These are phyloP conservation scores for Saccharomycopsis fodiens DNA, from an alignment of 805 yeast species.

Conservation along the genomic window DNA sequence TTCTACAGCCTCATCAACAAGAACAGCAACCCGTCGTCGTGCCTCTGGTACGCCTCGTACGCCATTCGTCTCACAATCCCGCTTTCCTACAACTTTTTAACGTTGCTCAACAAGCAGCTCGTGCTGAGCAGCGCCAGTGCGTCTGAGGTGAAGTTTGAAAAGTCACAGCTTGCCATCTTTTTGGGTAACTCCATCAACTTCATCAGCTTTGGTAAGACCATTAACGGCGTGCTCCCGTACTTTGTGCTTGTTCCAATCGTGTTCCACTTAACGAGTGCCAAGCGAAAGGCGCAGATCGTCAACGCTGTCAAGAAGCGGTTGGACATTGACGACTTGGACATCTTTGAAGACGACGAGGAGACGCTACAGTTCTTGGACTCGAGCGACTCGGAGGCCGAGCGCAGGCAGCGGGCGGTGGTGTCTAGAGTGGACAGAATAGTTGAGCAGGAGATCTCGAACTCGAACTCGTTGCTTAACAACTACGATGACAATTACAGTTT, in stretches of 20 bases:
- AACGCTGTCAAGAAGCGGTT: constrained; percentile 23
- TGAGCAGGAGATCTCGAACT: constrained; percentile 8
- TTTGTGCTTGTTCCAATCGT: constrained; percentile 63
- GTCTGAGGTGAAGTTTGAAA: neutral
- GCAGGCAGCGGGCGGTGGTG: constrained; percentile 5
- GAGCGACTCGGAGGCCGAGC: neutral
- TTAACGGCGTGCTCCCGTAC: constrained; percentile 73
- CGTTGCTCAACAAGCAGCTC: constrained; percentile 36
- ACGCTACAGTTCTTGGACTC: neutral
- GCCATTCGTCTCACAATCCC: constrained; percentile 80
- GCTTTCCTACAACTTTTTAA: constrained; percentile 68
- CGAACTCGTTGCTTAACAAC: constrained; percentile 13
- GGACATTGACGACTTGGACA: constrained; percentile 25
- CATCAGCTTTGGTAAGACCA: constrained; percentile 62
- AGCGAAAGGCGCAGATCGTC: constrained; percentile 37
- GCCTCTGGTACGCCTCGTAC: constrained; percentile 72
- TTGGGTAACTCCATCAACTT: constrained; percentile 69
- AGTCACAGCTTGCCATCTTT: constrained; percentile 59
- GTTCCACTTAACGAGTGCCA: constrained; percentile 48
- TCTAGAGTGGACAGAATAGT: constrained; percentile 10
- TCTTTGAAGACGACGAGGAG: constrained; percentile 22
- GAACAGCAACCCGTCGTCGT: constrained; percentile 66
- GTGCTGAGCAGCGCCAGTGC: constrained; percentile 4
- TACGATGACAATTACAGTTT: constrained; percentile 16
- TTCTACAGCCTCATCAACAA: constrained; percentile 67